Evolutionary conservation across 257 asterid genomes (phyloP), one percentile per base, ranked within the genome.

Genomic region (Solanum bulbocastanum): DNA sequence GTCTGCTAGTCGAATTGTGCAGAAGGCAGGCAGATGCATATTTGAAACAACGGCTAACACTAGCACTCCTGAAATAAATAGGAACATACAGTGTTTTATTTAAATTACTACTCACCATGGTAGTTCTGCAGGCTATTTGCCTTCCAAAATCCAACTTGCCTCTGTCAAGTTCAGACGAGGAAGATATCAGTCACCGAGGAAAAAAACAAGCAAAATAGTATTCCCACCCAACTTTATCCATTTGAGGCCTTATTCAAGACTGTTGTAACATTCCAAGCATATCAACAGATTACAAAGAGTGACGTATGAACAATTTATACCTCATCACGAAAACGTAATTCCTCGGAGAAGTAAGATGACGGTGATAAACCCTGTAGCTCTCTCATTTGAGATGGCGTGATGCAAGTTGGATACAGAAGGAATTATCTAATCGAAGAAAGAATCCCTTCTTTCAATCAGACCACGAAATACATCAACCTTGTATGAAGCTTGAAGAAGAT

Each of bases 301-400:
- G 44, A 49, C 20, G 44, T 49, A 49, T 49, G 69, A 32, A 10
- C 30, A 35, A 86, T 85, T 65, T 83, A 82, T 90, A 95, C 98
- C 98, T 95, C 98, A 88, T 94, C 95, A 18, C 89, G 88, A 87
- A 91, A 91, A 71, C 90, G 87, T 84, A 91, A 81, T 79, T 94
- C 98, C 92, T 95, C 98, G 5, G 94, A 91, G 87, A 93, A 94
- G 92, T 93, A 92, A 33, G 99, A 95, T 73, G 98, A 91, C 23
- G 97, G 95, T 88, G 99, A 91, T 81, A 92, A 91, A 35, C 93
- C 95, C 88, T 91, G 90, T 23, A 91, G 92, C 46, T 94, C 96
- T 94, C 90, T 93, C 91, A 90, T 92, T 88, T 46, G 92, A 83
- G 93, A 92, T 72, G 92, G 93, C 90, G 89, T 91, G 86, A 87